Percentiles rank a stretch among this genome's conserved stretches.
Evolutionary conservation across 768 basidiomycete genomes (phyloP).

Genomic region (Russula dissimulans): DNA sequence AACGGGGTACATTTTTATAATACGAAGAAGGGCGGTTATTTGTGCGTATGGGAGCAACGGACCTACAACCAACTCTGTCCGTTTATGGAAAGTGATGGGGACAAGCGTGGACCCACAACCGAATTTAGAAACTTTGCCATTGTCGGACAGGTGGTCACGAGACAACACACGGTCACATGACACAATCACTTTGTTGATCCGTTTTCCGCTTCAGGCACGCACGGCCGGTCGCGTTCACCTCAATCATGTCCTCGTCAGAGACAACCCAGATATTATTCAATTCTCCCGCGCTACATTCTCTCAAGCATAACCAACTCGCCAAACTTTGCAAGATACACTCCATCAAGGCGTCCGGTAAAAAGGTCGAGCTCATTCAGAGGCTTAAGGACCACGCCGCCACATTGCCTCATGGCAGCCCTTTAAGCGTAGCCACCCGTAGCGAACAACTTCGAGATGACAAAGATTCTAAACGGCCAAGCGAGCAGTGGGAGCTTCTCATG

Average conservation of each 20-base stretch:
- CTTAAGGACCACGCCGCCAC: slow-evolving; percentile 58
- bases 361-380: slow-evolving; percentile 57
- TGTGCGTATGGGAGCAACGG: slow-evolving; percentile 1
- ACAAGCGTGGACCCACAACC: slow-evolving; percentile 7
- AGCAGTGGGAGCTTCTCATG: slow-evolving; percentile 85
- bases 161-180: slow-evolving; percentile 8
- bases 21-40: neutral
- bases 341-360: slow-evolving; percentile 76
- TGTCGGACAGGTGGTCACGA: neutral
- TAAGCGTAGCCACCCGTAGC: slow-evolving; percentile 46
- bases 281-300: slow-evolving; percentile 72
- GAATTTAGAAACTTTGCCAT: neutral
- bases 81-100: neutral
- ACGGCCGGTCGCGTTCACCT: too few species aligned
- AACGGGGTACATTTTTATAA: neutral
- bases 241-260: slow-evolving; percentile 41
- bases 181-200: neutral
- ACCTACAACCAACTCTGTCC: neutral
- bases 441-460: slow-evolving; percentile 30
- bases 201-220: neutral
- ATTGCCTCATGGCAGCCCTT: slow-evolving; percentile 40
- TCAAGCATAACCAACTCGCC: slow-evolving; percentile 77
- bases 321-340: slow-evolving; percentile 79
- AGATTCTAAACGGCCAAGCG: slow-evolving; percentile 47
- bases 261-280: slow-evolving; percentile 78